Evolutionary conservation across 192 early-diverging fungal species (phyloP).

Genomic region (Coemansia interrupta): DNA sequence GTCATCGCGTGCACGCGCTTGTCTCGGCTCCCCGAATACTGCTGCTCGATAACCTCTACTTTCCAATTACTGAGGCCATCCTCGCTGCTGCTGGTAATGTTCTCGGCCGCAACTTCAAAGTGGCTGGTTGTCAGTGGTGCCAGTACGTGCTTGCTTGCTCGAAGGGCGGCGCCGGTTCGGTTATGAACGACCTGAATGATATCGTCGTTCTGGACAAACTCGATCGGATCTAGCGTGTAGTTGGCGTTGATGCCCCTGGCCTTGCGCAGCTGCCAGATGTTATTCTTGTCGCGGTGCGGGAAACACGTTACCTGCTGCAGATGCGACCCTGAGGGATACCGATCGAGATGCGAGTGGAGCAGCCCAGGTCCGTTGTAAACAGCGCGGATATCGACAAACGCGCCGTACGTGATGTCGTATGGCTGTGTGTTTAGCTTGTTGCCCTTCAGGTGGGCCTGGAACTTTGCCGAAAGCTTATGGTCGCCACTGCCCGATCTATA

Average conservation of each 20-base stretch:
- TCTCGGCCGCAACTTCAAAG: conserved; percentile 59
- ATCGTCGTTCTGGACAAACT: conserved; percentile 69
- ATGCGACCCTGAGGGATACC: conserved; percentile 61
- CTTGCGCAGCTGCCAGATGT: conserved; percentile 60
- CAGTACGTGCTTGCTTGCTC: conserved; percentile 60
- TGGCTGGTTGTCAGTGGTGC: conserved; percentile 67
- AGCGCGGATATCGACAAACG: conserved; percentile 30
- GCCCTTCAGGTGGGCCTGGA: conserved; percentile 80
- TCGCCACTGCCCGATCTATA: conserved; percentile 84
- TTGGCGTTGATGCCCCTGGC: conserved; percentile 30
- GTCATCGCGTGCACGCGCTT: conserved; percentile 58
- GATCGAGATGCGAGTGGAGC: conserved; percentile 63
- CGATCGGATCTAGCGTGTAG: conserved; percentile 48
- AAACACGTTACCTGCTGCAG: conserved; percentile 90
- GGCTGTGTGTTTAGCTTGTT: conserved; percentile 60
- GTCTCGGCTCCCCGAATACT: conserved; percentile 42
- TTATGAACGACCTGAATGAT: conserved; percentile 74
- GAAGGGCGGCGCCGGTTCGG: conserved; percentile 55
- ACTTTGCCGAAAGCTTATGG: conserved; percentile 83
- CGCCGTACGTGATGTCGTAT: conserved; percentile 39
- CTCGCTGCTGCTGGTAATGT: conserved; percentile 62
- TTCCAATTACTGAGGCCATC: conserved; percentile 69
- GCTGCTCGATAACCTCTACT: conserved; percentile 55
- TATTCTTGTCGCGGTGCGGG: conserved; percentile 71
- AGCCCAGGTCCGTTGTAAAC: conserved; percentile 37